These are phyloP conservation scores for Solanum etuberosum DNA, from an alignment of 257 asterid genomes.

Conservation along the genomic window DNA sequence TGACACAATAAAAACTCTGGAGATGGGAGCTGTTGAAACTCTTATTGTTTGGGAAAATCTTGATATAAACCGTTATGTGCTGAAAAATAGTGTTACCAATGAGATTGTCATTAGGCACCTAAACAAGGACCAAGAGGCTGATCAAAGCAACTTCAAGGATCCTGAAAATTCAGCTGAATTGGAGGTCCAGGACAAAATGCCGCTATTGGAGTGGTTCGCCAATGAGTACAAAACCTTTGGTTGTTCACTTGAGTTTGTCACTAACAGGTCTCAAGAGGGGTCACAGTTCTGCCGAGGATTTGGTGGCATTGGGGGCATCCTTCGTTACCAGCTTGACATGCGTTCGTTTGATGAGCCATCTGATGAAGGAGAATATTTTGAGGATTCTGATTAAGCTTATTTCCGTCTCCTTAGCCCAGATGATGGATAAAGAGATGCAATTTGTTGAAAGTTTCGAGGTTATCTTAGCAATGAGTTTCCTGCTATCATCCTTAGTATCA, in stretches of 20 bases:
- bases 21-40: slow-evolving; percentile 43
- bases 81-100: slow-evolving; percentile 13
- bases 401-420: neutral
- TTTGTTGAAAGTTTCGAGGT: neutral
- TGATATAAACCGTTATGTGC: slow-evolving; percentile 24
- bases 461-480: neutral
- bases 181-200: slow-evolving; percentile 39
- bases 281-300: slow-evolving; percentile 41
- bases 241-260: slow-evolving; percentile 35
- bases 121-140: slow-evolving; percentile 32
- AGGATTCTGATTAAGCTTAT: slow-evolving; percentile 23
- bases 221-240: slow-evolving; percentile 31
- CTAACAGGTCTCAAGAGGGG: slow-evolving; percentile 37
- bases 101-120: slow-evolving; percentile 26
- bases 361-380: slow-evolving; percentile 27
- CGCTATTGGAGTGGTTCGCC: slow-evolving; percentile 42
- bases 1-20: slow-evolving; percentile 34
- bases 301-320: slow-evolving; percentile 43
- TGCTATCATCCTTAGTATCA: neutral
- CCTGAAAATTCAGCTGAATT: slow-evolving; percentile 17
- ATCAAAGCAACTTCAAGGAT: slow-evolving; percentile 29
- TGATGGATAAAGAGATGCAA: neutral
- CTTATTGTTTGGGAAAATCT: slow-evolving; percentile 39
- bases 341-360: slow-evolving; percentile 38
- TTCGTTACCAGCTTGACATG: slow-evolving; percentile 41